Evolutionary conservation across 495 filamentous ascomycete genomes (phyloP).

Genomic region (Bombardia bombarda): DNA sequence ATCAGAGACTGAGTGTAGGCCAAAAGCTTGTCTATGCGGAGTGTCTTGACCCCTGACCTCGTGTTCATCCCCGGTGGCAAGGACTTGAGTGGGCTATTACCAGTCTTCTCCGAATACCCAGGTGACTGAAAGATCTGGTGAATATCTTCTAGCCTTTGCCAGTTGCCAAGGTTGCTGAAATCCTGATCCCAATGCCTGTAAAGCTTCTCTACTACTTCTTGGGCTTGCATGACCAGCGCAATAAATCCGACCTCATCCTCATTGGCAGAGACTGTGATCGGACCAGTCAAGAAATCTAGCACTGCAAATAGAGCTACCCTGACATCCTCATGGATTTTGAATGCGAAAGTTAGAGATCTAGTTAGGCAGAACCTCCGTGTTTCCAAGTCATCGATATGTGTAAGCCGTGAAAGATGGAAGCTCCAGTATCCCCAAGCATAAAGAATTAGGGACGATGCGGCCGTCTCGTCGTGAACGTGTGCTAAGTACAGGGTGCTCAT

Average conservation of each 20-base stretch:
- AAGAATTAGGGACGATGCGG: constrained; percentile 6
- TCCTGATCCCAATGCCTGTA: too few species aligned
- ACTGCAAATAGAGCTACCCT: constrained; percentile 10
- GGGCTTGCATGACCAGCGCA: constrained; percentile 3
- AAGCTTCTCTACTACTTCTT: constrained; percentile 8
- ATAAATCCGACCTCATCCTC: constrained; percentile 1
- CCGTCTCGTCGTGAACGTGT: constrained; percentile 6
- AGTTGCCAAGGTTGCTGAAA: too few species aligned
- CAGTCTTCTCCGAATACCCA: too few species aligned
- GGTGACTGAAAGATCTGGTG: too few species aligned
- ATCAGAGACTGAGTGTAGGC: neutral
- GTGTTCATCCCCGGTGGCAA: too few species aligned
- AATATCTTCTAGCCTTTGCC: too few species aligned
- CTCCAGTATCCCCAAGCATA: constrained; percentile 15
- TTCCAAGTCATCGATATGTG: too few species aligned
- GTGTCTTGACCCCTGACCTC: neutral
- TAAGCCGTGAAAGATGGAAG: too few species aligned
- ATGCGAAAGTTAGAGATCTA: too few species aligned
- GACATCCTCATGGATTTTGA: too few species aligned
- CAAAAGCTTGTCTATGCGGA: neutral
- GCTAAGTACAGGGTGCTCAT: constrained; percentile 6
- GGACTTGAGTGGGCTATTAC: too few species aligned
- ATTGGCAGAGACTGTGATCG: constrained; percentile 6
- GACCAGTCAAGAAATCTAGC: constrained; percentile 10
- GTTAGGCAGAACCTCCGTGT: too few species aligned